These are phyloP conservation scores for Lippia alba DNA, from an alignment of 305 asterid genomes.

Conservation along the genomic window DNA sequence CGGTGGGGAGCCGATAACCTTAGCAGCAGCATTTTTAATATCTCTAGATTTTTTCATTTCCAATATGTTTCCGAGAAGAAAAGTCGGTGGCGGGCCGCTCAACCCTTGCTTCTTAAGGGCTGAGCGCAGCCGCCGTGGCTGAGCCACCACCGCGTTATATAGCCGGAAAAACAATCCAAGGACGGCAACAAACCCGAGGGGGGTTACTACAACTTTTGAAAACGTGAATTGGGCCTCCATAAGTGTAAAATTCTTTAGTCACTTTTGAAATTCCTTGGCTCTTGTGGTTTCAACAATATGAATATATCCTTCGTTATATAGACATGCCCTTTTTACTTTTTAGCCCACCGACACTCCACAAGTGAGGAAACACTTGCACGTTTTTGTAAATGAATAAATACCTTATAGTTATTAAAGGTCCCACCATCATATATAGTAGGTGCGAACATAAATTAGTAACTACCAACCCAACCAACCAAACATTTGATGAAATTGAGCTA, in stretches of 20 bases:
- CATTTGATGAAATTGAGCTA: no score
- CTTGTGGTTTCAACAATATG: not conserved
- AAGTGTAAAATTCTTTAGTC: not conserved
- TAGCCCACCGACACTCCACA: no score
- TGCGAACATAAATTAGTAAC: no score
- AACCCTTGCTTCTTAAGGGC: conserved; percentile 43
- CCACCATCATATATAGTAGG: no score
- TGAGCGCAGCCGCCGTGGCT: conserved; percentile 37
- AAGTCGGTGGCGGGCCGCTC: conserved; percentile 42
- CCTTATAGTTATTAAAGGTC: no score
- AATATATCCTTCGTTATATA: no score
- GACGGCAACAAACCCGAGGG: not conserved
- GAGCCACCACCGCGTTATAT: conserved; percentile 36
- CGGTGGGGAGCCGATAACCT: conserved; percentile 28
- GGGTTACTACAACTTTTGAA: conserved; percentile 18
- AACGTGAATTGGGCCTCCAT: conserved; percentile 34
- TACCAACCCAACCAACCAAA: no score
- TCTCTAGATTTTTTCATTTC: conserved; percentile 36
- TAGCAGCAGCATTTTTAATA: not conserved
- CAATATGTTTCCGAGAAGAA: conserved; percentile 40
- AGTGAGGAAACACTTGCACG: no score
- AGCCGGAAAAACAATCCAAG: conserved; percentile 25
- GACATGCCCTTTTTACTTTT: no score
- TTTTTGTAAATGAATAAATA: no score
- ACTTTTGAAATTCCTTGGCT: not conserved